These are phyloP conservation scores for Platanus orientalis DNA, from an alignment of 164 flowering plant genomes.

Conservation along the genomic window DNA sequence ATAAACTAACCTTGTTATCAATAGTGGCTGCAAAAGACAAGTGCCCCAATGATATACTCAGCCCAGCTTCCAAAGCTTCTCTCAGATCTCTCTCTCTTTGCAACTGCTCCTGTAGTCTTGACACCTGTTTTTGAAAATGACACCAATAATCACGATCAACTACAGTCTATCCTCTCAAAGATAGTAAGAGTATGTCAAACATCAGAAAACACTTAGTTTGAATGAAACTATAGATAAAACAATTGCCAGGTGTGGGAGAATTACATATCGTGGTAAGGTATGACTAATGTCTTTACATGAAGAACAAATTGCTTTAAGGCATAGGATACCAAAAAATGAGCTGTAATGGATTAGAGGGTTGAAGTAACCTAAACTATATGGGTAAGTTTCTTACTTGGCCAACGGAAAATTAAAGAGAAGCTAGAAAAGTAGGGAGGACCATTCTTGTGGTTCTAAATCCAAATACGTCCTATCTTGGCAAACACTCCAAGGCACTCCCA, in stretches of 20 bases:
- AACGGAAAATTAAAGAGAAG: too few relatives aligned
- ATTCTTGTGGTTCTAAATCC: too few relatives aligned
- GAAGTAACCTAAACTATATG: too few relatives aligned
- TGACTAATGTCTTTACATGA: neutral
- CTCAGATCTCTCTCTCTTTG: slow-evolving; percentile 70
- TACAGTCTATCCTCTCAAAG: neutral
- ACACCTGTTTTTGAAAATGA: slow-evolving; percentile 46
- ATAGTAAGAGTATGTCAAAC: neutral
- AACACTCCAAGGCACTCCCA: too few relatives aligned
- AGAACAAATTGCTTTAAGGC: neutral
- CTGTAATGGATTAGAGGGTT: too few relatives aligned
- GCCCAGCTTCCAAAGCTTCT: slow-evolving; percentile 63
- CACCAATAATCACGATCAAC: neutral
- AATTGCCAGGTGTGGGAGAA: neutral
- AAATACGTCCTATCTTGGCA: too few relatives aligned
- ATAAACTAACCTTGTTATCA: slow-evolving; percentile 60
- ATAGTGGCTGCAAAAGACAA: slow-evolving; percentile 29
- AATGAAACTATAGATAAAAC: neutral
- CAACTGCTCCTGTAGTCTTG: slow-evolving; percentile 66
- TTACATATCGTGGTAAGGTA: neutral
- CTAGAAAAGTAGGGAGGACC: too few relatives aligned
- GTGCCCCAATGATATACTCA: slow-evolving; percentile 27
- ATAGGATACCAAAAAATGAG: too few relatives aligned
- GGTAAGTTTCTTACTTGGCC: too few relatives aligned
- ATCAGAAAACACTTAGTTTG: neutral